These are phyloP conservation scores for Lathyrus tuberosus DNA, from an alignment of 306 rosid genomes.

Conservation along the genomic window DNA sequence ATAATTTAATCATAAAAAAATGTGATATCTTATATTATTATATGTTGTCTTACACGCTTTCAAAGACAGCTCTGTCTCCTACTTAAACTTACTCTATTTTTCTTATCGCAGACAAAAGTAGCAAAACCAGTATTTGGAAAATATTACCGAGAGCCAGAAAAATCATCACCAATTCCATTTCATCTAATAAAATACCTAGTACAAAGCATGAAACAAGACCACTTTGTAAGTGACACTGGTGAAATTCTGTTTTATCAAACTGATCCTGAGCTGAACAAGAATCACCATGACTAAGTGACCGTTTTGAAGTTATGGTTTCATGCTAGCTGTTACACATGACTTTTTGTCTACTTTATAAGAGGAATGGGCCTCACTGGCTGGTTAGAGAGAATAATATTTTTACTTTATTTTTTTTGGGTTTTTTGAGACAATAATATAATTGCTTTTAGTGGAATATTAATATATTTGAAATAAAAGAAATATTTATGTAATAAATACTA, in stretches of 20 bases:
- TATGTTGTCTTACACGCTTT: too few relatives aligned
- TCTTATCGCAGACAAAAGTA: constrained; percentile 61
- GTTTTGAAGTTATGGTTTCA: constrained; percentile 25
- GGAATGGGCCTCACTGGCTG: not conserved
- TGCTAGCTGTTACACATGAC: not conserved
- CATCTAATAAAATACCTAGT: constrained; percentile 68
- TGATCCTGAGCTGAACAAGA: constrained; percentile 45
- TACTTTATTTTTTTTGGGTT: not conserved
- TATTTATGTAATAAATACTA: constrained; percentile 28
- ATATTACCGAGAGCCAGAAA: constrained; percentile 85
- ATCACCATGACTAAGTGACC: constrained; percentile 39
- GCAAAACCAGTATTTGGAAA: constrained; percentile 76
- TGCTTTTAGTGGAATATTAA: not conserved
- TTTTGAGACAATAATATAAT: constrained; percentile 19
- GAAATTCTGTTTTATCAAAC: constrained; percentile 75
- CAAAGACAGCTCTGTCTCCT: too few relatives aligned
- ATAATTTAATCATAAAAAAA: too few relatives aligned
- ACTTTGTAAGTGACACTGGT: constrained; percentile 77
- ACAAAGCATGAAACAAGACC: constrained; percentile 67
- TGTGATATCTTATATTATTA: too few relatives aligned
- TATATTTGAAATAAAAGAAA: constrained; percentile 8
- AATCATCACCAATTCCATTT: constrained; percentile 72
- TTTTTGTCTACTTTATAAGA: constrained; percentile 15
- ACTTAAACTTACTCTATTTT: not conserved
- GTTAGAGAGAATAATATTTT: constrained; percentile 11